Evolutionary conservation across 768 basidiomycete species (phyloP).

Genomic region (Lactifluus rugatus): DNA sequence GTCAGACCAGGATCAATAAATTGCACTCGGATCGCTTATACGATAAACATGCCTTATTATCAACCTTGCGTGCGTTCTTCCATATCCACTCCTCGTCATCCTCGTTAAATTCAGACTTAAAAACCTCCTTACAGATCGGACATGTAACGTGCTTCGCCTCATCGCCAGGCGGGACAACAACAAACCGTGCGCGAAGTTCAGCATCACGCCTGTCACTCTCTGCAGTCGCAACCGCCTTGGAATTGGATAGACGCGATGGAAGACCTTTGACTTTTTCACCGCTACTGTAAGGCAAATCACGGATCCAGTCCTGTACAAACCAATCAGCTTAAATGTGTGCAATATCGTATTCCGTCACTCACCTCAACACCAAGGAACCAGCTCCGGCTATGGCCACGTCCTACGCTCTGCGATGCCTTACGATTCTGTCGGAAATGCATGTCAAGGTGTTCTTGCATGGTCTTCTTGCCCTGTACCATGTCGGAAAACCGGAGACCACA

Average conservation of each 20-base stretch:
- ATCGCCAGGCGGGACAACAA: conserved; percentile 84
- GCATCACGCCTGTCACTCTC: conserved; percentile 65
- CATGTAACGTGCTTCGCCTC: conserved; percentile 79
- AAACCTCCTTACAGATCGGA: conserved; percentile 91
- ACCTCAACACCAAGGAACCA: conserved; percentile 86
- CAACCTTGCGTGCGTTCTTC: conserved; percentile 80
- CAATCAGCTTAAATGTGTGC: not conserved
- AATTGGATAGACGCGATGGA: conserved; percentile 39
- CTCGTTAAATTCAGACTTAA: conserved; percentile 87
- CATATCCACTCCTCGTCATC: conserved; percentile 99
- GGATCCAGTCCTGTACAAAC: conserved; percentile 72
- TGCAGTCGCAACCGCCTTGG: conserved; percentile 50
- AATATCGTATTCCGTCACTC: conserved; percentile 24
- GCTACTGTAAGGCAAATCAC: conserved; percentile 46
- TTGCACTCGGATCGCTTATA: not conserved
- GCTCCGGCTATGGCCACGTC: conserved; percentile 79
- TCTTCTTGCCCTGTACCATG: conserved; percentile 57
- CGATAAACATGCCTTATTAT: conserved; percentile 57
- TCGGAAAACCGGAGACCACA: conserved; percentile 85
- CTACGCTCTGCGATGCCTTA: conserved; percentile 65
- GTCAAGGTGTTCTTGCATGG: conserved; percentile 83
- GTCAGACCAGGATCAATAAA: conserved; percentile 5
- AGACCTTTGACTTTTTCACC: conserved; percentile 65
- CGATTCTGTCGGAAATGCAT: conserved; percentile 94
- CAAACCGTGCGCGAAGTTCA: conserved; percentile 65